phyloP scores from a whole-genome alignment of 2,329 filamentous ascomycete species.

The Juglanconis sp. region DNA sequence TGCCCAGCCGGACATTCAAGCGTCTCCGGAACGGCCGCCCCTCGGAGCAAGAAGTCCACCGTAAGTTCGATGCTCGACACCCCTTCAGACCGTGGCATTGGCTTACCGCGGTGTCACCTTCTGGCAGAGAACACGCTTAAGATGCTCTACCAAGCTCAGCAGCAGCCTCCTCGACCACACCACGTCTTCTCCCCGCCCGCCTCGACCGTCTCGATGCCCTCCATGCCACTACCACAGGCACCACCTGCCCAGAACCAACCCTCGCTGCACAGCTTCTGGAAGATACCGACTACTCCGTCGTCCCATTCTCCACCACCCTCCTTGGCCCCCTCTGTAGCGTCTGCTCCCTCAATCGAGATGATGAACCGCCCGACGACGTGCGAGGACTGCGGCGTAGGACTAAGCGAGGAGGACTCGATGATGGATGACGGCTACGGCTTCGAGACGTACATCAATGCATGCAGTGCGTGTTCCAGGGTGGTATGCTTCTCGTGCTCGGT shows the following conservation, averaged over 20 bases:
- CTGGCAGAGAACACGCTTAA: constrained; percentile 53
- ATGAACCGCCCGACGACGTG: constrained; percentile 36
- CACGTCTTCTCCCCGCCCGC: constrained; percentile 18
- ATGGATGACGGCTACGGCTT: constrained; percentile 36
- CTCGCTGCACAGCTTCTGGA: constrained; percentile 61
- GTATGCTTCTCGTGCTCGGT: constrained; percentile 60
- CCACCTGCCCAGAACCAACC: constrained; percentile 36
- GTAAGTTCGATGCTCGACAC: constrained; percentile 37
- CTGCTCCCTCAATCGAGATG: constrained; percentile 20
- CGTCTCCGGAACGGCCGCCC: constrained; percentile 58
- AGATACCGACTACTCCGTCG: constrained; percentile 40
- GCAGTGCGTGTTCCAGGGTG: constrained; percentile 49
- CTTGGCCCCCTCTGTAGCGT: constrained; percentile 10
- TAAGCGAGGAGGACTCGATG: constrained; percentile 29
- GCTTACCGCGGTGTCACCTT: background rate
- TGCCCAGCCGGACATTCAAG: constrained; percentile 58
- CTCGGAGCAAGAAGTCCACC: constrained; percentile 51
- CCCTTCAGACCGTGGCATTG: background rate
- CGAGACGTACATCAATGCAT: constrained; percentile 32
- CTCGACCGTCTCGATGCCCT: constrained; percentile 11
- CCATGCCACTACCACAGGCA: constrained; percentile 15
- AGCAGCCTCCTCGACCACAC: constrained; percentile 19
- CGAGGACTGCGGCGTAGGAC: constrained; percentile 47
- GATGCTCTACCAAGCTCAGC: constrained; percentile 57
- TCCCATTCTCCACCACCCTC: constrained; percentile 22